These are phyloP conservation scores for Talaromyces sp. DNA, from an alignment of 2,329 filamentous ascomycete species.

Conservation along the genomic window DNA sequence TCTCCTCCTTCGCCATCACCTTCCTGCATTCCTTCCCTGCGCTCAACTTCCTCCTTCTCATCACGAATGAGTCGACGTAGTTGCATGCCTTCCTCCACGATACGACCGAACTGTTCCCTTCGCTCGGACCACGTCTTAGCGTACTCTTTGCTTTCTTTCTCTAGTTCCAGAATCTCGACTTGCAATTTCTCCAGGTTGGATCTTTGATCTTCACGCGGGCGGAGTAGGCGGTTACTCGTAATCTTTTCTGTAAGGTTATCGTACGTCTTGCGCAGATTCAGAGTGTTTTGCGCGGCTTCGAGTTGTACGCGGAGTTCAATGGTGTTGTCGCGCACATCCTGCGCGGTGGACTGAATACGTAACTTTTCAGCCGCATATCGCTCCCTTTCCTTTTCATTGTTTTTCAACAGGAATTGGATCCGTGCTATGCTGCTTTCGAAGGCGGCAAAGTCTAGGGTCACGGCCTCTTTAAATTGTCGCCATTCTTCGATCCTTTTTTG, in stretches of 20 bases:
- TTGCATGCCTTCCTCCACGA: slow-evolving; percentile 87
- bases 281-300: slow-evolving; percentile 69
- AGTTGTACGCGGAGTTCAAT: slow-evolving; percentile 68
- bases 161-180: slow-evolving; percentile 81
- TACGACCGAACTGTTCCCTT: slow-evolving; percentile 78
- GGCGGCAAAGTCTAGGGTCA: slow-evolving; percentile 81
- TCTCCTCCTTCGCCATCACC: slow-evolving; percentile 57
- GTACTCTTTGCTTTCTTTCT: slow-evolving; percentile 79
- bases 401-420: slow-evolving; percentile 79
- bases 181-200: slow-evolving; percentile 75
- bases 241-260: slow-evolving; percentile 87
- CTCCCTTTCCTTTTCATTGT: slow-evolving; percentile 77
- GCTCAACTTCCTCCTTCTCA: slow-evolving; percentile 91
- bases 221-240: slow-evolving; percentile 72
- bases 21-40: slow-evolving; percentile 74
- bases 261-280: slow-evolving; percentile 77
- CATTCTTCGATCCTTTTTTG: slow-evolving; percentile 55
- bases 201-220: slow-evolving; percentile 78
- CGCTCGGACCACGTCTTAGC: slow-evolving; percentile 80
- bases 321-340: slow-evolving; percentile 73
- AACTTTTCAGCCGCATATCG: slow-evolving; percentile 79
- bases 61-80: slow-evolving; percentile 82
- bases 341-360: slow-evolving; percentile 73
- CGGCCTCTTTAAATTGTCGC: slow-evolving; percentile 73
- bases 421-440: slow-evolving; percentile 84